Conservation (phyloP, 495 filamentous ascomycete genomes). For the Penicillium canescens region DNA sequence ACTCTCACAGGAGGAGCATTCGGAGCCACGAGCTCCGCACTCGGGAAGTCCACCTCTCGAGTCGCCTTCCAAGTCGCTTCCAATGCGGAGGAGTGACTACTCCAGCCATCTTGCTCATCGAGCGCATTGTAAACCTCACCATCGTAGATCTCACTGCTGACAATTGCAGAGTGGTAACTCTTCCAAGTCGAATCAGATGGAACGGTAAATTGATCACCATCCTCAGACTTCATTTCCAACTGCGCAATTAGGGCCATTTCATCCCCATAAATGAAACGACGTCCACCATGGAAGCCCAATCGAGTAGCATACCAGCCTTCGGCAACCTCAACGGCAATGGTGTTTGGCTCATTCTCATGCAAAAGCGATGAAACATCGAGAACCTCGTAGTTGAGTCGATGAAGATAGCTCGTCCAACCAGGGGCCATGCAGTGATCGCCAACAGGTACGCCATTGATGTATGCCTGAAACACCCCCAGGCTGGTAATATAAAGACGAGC, state of each 20-base stretch:
- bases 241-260: slow-evolving; percentile 44
- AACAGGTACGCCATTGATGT: slow-evolving; percentile 50
- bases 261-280: slow-evolving; percentile 43
- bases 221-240: slow-evolving; percentile 36
- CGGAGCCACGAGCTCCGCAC: slow-evolving; percentile 30
- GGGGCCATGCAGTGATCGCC: slow-evolving; percentile 48
- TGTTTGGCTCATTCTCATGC: slow-evolving; percentile 34
- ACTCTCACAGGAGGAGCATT: slow-evolving; percentile 46
- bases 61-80: slow-evolving; percentile 18
- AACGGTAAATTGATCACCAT: slow-evolving; percentile 22
- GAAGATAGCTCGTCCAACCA: slow-evolving; percentile 55
- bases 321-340: slow-evolving; percentile 48
- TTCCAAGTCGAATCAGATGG: slow-evolving; percentile 47
- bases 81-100: slow-evolving; percentile 1
- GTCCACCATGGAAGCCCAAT: slow-evolving; percentile 42
- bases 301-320: slow-evolving; percentile 58
- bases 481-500: slow-evolving; percentile 53
- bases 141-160: slow-evolving; percentile 53
- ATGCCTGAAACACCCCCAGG: slow-evolving; percentile 50
- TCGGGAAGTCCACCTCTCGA: slow-evolving; percentile 23
- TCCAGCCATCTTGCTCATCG: slow-evolving; percentile 29
- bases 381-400: slow-evolving; percentile 51
- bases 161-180: slow-evolving; percentile 35
- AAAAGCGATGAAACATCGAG: slow-evolving; percentile 49
- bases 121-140: slow-evolving; percentile 51